Conservation (phyloP, 148 eudicot genomes). For the Vaccinium myrtillus region DNA sequence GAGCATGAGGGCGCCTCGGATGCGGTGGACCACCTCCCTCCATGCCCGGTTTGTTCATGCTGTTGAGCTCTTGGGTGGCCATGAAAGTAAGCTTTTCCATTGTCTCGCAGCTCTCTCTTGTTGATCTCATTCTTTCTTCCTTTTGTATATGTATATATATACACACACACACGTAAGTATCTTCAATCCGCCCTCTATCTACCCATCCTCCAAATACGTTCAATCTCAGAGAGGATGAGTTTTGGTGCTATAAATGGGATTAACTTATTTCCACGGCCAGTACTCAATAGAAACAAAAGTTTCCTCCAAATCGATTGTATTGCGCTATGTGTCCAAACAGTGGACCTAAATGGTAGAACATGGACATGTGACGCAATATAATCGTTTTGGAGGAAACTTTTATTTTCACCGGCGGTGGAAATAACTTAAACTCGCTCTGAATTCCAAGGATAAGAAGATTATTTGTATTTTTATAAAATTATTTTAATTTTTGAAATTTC, state of each 20-base stretch:
- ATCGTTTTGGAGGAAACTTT: no score
- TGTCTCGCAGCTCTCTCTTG: neutral
- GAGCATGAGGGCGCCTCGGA: slow-evolving; percentile 92
- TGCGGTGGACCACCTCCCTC: slow-evolving; percentile 94
- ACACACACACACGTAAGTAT: neutral
- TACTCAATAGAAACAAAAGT: no score
- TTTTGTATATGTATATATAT: neutral
- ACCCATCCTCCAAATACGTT: no score
- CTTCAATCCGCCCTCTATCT: neutral
- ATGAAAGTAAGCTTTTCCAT: slow-evolving; percentile 60
- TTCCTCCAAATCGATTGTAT: no score
- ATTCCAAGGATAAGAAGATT: neutral
- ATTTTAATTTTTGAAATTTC: neutral
- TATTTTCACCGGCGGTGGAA: no score
- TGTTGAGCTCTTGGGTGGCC: slow-evolving; percentile 96
- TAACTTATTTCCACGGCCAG: no score
- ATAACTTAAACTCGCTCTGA: neutral
- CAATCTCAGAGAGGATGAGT: neutral
- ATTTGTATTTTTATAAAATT: neutral
- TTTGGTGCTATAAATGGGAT: neutral
- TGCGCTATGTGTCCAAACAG: no score
- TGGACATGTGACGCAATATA: no score
- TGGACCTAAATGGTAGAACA: no score
- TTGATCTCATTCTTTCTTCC: neutral
- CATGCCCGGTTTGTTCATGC: slow-evolving; percentile 96